phyloP scores from a whole-genome alignment of 2,329 filamentous ascomycete species.

The Paramyrothecium sp. region DNA sequence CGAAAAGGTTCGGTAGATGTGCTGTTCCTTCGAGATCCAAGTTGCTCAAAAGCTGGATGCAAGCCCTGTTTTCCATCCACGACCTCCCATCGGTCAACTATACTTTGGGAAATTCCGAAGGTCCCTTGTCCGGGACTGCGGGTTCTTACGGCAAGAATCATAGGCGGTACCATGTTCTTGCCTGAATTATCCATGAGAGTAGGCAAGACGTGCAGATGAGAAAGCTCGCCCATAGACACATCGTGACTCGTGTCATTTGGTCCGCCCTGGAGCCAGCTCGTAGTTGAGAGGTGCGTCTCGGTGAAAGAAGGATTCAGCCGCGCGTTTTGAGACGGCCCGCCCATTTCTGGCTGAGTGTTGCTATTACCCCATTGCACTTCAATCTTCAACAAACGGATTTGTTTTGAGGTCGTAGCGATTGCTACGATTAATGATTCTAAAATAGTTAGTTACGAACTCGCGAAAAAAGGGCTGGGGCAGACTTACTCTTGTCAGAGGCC shows the following conservation, averaged over 20 bases:
- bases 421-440: constrained; percentile 59
- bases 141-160: constrained; percentile 73
- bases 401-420: constrained; percentile 66
- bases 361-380: constrained; percentile 67
- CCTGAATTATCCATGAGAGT: constrained; percentile 58
- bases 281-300: constrained; percentile 55
- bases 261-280: constrained; percentile 55
- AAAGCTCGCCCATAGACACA: constrained; percentile 60
- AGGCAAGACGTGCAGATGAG: constrained; percentile 73
- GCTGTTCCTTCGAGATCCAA: constrained; percentile 62
- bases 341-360: constrained; percentile 49
- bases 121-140: constrained; percentile 51
- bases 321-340: constrained; percentile 42
- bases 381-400: constrained; percentile 73
- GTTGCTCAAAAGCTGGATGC: constrained; percentile 75
- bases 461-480: not conserved
- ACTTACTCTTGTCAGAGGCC: constrained; percentile 69
- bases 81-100: constrained; percentile 82
- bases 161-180: constrained; percentile 55
- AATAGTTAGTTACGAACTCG: constrained; percentile 18
- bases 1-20: constrained; percentile 29
- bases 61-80: constrained; percentile 65
- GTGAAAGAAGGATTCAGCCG: constrained; percentile 51
- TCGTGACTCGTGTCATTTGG: constrained; percentile 41
- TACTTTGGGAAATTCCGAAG: constrained; percentile 66